Evolutionary conservation across 1,284 basidiomycete species (phyloP).

Genomic region (Meira miltonrushii): DNA sequence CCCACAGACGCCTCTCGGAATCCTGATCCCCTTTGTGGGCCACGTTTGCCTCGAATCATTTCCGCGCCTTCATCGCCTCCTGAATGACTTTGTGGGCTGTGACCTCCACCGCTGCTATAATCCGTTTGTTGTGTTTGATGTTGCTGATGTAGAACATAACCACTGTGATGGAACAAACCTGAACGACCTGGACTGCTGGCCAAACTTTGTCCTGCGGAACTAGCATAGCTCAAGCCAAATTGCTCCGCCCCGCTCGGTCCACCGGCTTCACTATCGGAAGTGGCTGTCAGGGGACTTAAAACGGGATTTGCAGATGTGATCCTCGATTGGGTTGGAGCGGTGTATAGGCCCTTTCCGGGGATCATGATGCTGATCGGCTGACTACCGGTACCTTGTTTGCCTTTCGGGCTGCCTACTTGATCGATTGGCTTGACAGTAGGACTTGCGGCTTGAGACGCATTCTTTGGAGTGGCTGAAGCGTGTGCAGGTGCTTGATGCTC

Average conservation of each 20-base stretch:
- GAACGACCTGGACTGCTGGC: constrained; percentile 23
- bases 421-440: neutral
- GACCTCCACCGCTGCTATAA: constrained; percentile 2
- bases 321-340: constrained; percentile 32
- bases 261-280: constrained; percentile 31
- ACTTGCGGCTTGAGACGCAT: neutral
- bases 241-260: constrained; percentile 23
- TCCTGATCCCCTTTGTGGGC: neutral
- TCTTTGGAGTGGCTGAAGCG: neutral
- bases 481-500: neutral
- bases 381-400: neutral
- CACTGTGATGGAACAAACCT: constrained; percentile 13
- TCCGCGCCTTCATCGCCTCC: neutral
- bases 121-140: neutral
- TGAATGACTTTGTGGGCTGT: constrained; percentile 8
- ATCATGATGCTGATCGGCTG: constrained; percentile 35
- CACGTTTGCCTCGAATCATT: neutral
- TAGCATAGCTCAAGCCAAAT: constrained; percentile 39
- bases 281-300: constrained; percentile 33
- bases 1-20: constrained; percentile 10
- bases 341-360: constrained; percentile 23
- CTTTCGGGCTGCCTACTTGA: neutral
- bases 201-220: constrained; percentile 31
- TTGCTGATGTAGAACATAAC: constrained; percentile 14
- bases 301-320: constrained; percentile 5